Evolutionary conservation across 345 rosid genomes (phyloP), one percentile per base, ranked within the genome.

Genomic region (Hypericum perforatum): DNA sequence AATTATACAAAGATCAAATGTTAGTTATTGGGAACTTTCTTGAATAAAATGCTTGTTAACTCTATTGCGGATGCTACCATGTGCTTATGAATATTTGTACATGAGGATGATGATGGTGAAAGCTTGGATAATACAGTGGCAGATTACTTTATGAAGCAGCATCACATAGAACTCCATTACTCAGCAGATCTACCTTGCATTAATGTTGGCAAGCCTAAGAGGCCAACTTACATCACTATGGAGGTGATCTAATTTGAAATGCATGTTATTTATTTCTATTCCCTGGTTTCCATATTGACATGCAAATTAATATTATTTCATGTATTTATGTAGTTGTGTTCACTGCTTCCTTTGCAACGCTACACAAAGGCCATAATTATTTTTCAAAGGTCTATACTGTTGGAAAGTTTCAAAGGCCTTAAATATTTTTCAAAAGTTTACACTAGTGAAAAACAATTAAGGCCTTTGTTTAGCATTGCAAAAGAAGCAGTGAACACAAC

Each of bases 131-230:
- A n/a, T n/a, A n/a, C 94, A 52, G 95, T 88, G 29, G 74, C 63
- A 55, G 95, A 92, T 6, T 88, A 92, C 68, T 92, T 88, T 56
- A 41, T 61, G 14, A 68, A 78, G 68, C 74, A 70, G 57, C 65
- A 69, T 49, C 77, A 64, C 64, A 75, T 81, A 64, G 78, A 81
- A 58, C 82, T 90, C 37, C 64, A 67, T 5, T 53, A 2, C 67
- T 92, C 94, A 43, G 82, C 75, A 16, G 74, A 69, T 70, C 56
- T 92, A 44, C 96, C 94, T 29, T 92, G 98, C 74, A 81, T 88
- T 65, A 77, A 80, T 76, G 95, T 88, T 60, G 95, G 98, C 57
- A 92, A 80, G 73, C 86, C 98, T 16, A 80, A 83, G 45, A 70
- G 79, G 57, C 94, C 96, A 13, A 81, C 45, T 74, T 85, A 81